Conservation (phyloP, 2,329 filamentous ascomycete genomes). For the Thermothelomyces thermophilus region DNA sequence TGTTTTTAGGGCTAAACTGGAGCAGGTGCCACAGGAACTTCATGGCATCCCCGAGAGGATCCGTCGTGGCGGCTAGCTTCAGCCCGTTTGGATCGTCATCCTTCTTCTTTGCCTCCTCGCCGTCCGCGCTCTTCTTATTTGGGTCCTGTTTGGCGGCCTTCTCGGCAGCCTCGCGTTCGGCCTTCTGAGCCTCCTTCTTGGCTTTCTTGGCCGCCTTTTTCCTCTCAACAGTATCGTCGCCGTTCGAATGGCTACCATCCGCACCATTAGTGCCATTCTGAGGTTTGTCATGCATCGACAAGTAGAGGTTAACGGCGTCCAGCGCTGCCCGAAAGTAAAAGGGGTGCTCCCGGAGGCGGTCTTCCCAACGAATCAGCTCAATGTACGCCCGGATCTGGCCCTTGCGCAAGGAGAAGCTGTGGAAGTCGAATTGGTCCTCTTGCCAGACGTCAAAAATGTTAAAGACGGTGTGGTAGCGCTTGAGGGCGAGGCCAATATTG, state of each 20-base stretch:
- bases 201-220: constrained; percentile 91
- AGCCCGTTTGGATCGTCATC: constrained; percentile 82
- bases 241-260: constrained; percentile 52
- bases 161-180: constrained; percentile 73
- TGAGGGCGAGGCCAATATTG: constrained; percentile 78
- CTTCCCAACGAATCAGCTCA: constrained; percentile 96
- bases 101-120: constrained; percentile 60
- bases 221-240: constrained; percentile 58
- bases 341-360: constrained; percentile 82
- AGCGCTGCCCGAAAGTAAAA: constrained; percentile 84
- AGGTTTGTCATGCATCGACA: constrained; percentile 71
- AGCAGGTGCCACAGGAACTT: constrained; percentile 79
- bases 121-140: constrained; percentile 48
- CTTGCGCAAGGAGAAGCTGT: constrained; percentile 93
- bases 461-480: constrained; percentile 81
- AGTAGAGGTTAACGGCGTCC: constrained; percentile 72
- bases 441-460: constrained; percentile 97
- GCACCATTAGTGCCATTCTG: constrained; percentile 56
- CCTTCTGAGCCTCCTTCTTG: constrained; percentile 58
- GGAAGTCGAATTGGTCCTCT: constrained; percentile 98
- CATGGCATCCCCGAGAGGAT: constrained; percentile 78
- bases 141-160: constrained; percentile 75
- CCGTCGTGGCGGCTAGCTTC: constrained; percentile 71
- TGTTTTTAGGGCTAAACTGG: constrained; percentile 71
- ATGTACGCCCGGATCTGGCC: constrained; percentile 92